Evolutionary conservation across 768 basidiomycete genomes (phyloP).

Genomic region (Trametes maxima): DNA sequence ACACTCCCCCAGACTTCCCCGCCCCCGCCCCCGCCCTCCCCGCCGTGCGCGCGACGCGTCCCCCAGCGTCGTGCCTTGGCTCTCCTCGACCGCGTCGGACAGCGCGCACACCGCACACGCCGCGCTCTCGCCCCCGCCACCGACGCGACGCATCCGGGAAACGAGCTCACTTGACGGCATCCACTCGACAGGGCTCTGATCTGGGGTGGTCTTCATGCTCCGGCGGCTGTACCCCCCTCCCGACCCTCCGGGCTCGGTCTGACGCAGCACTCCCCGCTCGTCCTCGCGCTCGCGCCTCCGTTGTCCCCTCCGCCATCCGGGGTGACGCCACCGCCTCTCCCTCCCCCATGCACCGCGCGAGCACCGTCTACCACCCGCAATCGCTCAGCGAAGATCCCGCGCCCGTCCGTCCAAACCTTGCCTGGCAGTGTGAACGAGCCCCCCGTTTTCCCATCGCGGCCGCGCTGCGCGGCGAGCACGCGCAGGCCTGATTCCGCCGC

Average conservation of each 20-base stretch:
- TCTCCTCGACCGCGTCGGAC: not conserved
- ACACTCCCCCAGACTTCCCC: slow-evolving; percentile 2
- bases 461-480: not conserved
- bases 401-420: not conserved
- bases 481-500: no score
- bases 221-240: slow-evolving; percentile 11
- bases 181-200: slow-evolving; percentile 11
- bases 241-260: slow-evolving; percentile 1
- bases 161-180: slow-evolving; percentile 1
- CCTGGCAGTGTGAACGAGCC: not conserved
- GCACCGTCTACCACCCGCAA: not conserved
- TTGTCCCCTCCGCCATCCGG: not conserved
- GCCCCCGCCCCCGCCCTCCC: slow-evolving; percentile 3
- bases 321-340: not conserved
- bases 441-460: not conserved
- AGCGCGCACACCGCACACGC: no score
- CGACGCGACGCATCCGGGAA: not conserved
- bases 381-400: not conserved
- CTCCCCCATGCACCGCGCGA: not conserved
- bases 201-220: slow-evolving; percentile 17
- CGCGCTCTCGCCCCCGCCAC: not conserved
- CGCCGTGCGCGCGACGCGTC: not conserved
- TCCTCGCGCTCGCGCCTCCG: not conserved
- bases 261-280: not conserved
- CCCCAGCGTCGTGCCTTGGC: not conserved